A percentile compares a stretch with the other conserved stretches of the same genome.
Conservation (phyloP, 768 basidiomycete species). For the Cystobasidium tubakii region DNA sequence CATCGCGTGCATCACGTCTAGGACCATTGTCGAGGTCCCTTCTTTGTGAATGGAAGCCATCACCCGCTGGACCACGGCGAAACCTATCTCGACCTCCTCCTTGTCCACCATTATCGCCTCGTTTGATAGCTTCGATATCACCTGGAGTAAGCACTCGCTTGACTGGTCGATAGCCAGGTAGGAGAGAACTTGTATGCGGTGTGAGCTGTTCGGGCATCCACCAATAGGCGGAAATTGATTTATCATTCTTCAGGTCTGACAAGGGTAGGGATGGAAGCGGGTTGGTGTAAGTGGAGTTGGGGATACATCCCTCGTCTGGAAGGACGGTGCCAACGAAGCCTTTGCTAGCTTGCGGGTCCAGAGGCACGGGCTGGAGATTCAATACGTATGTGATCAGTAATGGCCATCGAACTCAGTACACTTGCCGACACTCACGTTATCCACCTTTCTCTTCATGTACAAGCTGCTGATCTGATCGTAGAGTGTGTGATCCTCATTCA, state of each 20-base stretch:
- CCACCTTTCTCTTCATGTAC: slow-evolving; percentile 79
- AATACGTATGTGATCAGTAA: neutral
- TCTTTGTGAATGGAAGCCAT: slow-evolving; percentile 25
- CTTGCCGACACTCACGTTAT: slow-evolving; percentile 70
- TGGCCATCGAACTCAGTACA: too few species aligned
- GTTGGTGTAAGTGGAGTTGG: slow-evolving; percentile 79
- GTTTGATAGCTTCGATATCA: slow-evolving; percentile 59
- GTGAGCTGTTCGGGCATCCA: slow-evolving; percentile 79
- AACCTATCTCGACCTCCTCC: neutral
- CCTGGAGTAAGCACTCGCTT: slow-evolving; percentile 60
- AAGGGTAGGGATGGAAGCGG: slow-evolving; percentile 61
- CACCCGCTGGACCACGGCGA: slow-evolving; percentile 7
- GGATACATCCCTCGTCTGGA: slow-evolving; percentile 80
- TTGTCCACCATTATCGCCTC: slow-evolving; percentile 16
- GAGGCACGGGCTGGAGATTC: slow-evolving; percentile 61
- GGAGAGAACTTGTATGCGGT: slow-evolving; percentile 75
- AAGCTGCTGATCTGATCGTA: slow-evolving; percentile 81
- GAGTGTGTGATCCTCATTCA: slow-evolving; percentile 73
- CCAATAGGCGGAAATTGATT: slow-evolving; percentile 77
- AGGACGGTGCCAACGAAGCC: slow-evolving; percentile 75
- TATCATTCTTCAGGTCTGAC: slow-evolving; percentile 77
- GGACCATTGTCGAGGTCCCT: slow-evolving; percentile 26
- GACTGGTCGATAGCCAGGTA: slow-evolving; percentile 64
- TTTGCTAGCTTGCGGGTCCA: slow-evolving; percentile 65
- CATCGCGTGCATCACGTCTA: slow-evolving; percentile 8